Percentiles rank a stretch among this genome's conserved stretches.
These are phyloP conservation scores for Aureobasidium mangrovei DNA, from an alignment of 2,329 filamentous ascomycete genomes.

Conservation along the genomic window DNA sequence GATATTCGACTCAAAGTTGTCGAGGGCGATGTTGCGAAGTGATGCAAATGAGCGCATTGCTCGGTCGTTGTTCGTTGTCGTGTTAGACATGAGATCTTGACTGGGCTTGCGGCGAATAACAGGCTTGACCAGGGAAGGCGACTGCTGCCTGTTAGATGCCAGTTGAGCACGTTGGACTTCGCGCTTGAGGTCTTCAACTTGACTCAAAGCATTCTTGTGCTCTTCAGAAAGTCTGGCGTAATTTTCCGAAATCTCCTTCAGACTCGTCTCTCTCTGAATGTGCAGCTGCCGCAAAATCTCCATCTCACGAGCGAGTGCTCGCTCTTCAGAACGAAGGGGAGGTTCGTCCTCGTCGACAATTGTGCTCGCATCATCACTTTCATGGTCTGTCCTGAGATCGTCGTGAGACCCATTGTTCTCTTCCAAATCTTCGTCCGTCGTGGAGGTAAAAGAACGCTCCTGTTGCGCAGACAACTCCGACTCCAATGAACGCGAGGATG, in stretches of 20 bases:
- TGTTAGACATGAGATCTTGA: constrained; percentile 53
- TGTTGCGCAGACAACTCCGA: constrained; percentile 86
- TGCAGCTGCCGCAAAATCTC: constrained; percentile 62
- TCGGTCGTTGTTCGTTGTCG: constrained; percentile 55
- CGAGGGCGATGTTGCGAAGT: constrained; percentile 75
- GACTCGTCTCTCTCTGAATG: constrained; percentile 65
- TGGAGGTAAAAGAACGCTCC: constrained; percentile 23
- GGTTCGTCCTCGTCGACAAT: constrained; percentile 14
- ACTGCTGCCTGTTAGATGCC: constrained; percentile 20
- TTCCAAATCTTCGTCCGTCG: constrained; percentile 31
- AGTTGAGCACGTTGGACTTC: constrained; percentile 62
- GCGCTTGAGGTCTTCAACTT: constrained; percentile 84
- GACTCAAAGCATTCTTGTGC: constrained; percentile 71
- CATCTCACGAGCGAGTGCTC: constrained; percentile 49
- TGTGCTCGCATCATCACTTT: constrained; percentile 34
- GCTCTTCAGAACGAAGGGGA: constrained; percentile 17
- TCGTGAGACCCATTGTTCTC: constrained; percentile 52
- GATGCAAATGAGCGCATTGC: constrained; percentile 86
- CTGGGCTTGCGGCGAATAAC: constrained; percentile 90
- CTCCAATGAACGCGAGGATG: constrained; percentile 83
- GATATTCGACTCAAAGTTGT: constrained; percentile 73
- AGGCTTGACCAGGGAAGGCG: constrained; percentile 30
- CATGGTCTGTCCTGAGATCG: constrained; percentile 33
- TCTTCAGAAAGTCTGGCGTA: constrained; percentile 77
- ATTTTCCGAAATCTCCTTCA: constrained; percentile 63